phyloP scores from a whole-genome alignment of 345 rosid genomes.

The Euclidium syriacum region DNA sequence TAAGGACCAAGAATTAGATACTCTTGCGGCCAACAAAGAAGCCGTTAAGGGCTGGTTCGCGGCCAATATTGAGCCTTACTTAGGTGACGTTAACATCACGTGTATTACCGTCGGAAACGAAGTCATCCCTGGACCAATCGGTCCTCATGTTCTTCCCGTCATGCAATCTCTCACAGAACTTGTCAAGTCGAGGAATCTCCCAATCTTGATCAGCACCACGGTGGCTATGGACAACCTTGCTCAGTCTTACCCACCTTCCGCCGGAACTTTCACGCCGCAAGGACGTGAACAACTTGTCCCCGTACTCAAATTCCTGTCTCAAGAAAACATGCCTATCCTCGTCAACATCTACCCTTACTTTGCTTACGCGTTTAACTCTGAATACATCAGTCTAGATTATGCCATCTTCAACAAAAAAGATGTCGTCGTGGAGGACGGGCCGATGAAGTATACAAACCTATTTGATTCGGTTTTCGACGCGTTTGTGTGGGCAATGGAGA shows the following conservation, averaged over 20 bases:
- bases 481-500: conserved; percentile 32
- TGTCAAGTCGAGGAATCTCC: conserved; percentile 11
- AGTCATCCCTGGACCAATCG: conserved; percentile 31
- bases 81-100: conserved; percentile 20
- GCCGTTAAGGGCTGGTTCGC: conserved; percentile 29
- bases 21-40: conserved; percentile 17
- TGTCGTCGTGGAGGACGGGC: conserved; percentile 28
- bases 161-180: conserved; percentile 28
- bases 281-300: conserved; percentile 10
- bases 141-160: conserved; percentile 25
- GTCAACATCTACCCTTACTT: conserved; percentile 46
- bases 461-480: conserved; percentile 40
- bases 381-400: conserved; percentile 21
- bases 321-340: conserved; percentile 20
- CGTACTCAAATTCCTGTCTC: conserved; percentile 17
- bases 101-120: conserved; percentile 40
- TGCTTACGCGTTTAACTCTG: conserved; percentile 26
- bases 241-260: conserved; percentile 39
- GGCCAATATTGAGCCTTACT: conserved; percentile 24
- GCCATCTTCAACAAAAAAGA: conserved; percentile 9
- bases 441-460: conserved; percentile 28
- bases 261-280: conserved; percentile 18
- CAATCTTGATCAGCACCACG: conserved; percentile 23
- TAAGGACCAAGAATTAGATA: conserved; percentile 28
- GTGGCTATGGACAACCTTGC: conserved; percentile 11